phyloP scores from a whole-genome alignment of 768 basidiomycete species.

The Amanita brunnescens region DNA sequence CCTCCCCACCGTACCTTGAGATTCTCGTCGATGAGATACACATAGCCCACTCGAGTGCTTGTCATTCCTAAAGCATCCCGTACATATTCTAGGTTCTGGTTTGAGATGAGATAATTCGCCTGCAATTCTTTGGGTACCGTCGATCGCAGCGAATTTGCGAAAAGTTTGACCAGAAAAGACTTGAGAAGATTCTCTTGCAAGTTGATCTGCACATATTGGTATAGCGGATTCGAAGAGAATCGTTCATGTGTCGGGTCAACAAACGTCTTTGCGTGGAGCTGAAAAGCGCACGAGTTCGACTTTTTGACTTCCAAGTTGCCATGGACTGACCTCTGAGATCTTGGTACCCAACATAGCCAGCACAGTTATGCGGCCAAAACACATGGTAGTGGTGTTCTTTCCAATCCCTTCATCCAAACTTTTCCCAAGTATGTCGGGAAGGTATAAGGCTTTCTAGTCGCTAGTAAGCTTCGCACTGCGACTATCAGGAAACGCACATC shows the following conservation, averaged over 20 bases:
- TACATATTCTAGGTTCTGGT: conserved; percentile 78
- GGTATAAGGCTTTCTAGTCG: conserved; percentile 78
- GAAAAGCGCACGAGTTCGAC: neutral
- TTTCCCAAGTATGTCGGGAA: conserved; percentile 79
- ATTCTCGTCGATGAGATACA: conserved; percentile 83
- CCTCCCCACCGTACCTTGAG: conserved; percentile 88
- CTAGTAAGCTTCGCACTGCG: conserved; percentile 6
- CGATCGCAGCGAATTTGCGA: conserved; percentile 64
- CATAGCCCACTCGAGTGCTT: conserved; percentile 87
- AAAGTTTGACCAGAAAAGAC: conserved; percentile 80
- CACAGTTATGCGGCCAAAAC: conserved; percentile 67
- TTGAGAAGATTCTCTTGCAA: conserved; percentile 92
- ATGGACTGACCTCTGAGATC: conserved; percentile 69
- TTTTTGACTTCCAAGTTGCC: neutral
- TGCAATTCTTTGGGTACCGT: conserved; percentile 58
- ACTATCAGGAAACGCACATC: conserved; percentile 49
- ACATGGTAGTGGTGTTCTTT: conserved; percentile 72
- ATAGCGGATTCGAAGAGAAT: conserved; percentile 48
- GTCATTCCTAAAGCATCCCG: conserved; percentile 81
- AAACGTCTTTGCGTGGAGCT: conserved; percentile 80
- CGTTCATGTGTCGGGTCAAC: conserved; percentile 43
- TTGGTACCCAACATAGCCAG: conserved; percentile 78
- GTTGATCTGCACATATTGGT: conserved; percentile 80
- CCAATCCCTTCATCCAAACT: conserved; percentile 45
- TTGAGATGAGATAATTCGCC: conserved; percentile 68